Evolutionary conservation across 345 rosid species (phyloP), one percentile per base, ranked within the genome.

Genomic region (Pseudoturritis turrita): DNA sequence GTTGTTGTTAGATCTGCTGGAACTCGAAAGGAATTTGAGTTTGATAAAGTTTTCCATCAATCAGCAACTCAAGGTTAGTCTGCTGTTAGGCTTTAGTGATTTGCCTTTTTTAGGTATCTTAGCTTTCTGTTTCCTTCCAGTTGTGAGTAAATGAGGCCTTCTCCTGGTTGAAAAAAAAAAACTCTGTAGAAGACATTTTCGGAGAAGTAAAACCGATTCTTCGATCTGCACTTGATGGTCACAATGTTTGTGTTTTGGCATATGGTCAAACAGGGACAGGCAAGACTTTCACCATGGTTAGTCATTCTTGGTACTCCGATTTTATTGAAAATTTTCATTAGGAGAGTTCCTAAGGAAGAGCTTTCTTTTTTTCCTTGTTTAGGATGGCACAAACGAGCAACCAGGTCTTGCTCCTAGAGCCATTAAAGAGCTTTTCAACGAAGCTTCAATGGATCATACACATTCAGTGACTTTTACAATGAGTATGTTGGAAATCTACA

Each of bases 191-290:
- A 68, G 91, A 91, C 69, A 79, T 88, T 72, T 94, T 89, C 46
- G 70, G 68, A 64, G 98, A 94, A 78, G 90, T 89, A 22, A 85
- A 85, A 77, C 91, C 97, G 4, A 80, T 91, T 65, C 84, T 91
- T 67, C 81, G 89, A 85, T 94, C 92, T 58, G 98, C 95, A 3
- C 89, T 94, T 33, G 97, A 94, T 64, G 98, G 98, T 33, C 85
- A 91, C 81, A 88, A 88, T 77, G 98, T 83, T 17, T 91, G 95
- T 61, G 73, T 94, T n/a, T 77, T 94, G 68, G 98, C 98, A 11
- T 94, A 86, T 75, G 97, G 97, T 63, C 97, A 90, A 82, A 93
- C 98, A 2, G 91, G 95, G n/a, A 89, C 95, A 6, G 97, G 98
- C 56, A 94, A 94, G 86, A 94, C 96, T 35, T 91, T 81, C 68